Base-by-base conservation (phyloP, 768 basidiomycete species). In the Leucosporidium yakuticum region DNA sequence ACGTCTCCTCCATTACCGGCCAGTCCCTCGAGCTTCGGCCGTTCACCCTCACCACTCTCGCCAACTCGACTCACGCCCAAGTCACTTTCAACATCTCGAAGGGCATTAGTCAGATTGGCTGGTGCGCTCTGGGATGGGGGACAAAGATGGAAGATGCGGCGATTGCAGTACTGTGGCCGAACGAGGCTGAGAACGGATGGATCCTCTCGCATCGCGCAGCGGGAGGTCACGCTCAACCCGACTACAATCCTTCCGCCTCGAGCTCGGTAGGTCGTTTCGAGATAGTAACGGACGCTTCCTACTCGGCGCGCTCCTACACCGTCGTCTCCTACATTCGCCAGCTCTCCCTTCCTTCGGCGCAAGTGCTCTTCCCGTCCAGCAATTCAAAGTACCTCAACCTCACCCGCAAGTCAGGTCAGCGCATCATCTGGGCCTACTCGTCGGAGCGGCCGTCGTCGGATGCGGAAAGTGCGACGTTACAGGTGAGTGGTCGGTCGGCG, bases 101-200 rank as follows among this genome's bases (percentile, higher is more conserved):
- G 2, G 27, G 29, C 14, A 21, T 57, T 27, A 23, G 31, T 14
- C 29, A 39, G 17, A 48, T 64, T 2, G 63, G 63, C 15, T 64
- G 63, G 63, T 9, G 56, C 12, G 54, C 63, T 8, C 4, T 57
- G 55, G 66, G 67, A 0, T 49, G 59, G 27, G 67, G 67, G 0
- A 63, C 50, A 0, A 8, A 25, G 27, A 68, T 68, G 67, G 14
- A 17, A 32, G 62, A 68, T n/a, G 39, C 57, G 0, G 62, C 67
- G 21, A 60, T 68, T 34, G 51, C 60, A 27, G n/a, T 68, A n/a
- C 32, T 68, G 4, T 68, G 67, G 67, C 67, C 67, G 4, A 20
- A 21, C 12, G 23, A 29, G 12, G 39, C 6, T 15, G 39, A 15
- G 17, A n/a, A 64, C 29, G 47, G 44, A 8, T 68, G 67, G 67